phyloP scores from a whole-genome alignment of 768 basidiomycete species.

The Hygrophoropsis aurantiaca region DNA sequence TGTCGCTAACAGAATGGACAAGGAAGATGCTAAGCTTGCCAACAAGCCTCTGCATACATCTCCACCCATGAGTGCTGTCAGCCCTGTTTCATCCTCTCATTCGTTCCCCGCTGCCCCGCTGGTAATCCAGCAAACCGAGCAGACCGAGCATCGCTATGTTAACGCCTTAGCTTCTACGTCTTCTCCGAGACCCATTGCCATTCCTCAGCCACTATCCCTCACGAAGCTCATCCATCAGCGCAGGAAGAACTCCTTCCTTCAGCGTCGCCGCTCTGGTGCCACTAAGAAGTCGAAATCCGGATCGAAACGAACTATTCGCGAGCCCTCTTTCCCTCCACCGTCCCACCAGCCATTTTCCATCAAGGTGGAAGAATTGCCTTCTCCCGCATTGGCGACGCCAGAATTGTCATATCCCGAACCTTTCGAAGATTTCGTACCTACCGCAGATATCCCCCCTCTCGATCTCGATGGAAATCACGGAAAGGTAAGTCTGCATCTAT shows the following conservation, averaged over 20 bases:
- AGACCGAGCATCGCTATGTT: neutral
- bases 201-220: too few relatives aligned
- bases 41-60: neutral
- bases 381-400: constrained; percentile 13
- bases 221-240: constrained; percentile 1
- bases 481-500: constrained; percentile 16
- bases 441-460: constrained; percentile 34
- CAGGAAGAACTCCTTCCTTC: constrained; percentile 9
- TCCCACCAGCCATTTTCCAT: neutral
- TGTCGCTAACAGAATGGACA: constrained; percentile 19
- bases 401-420: constrained; percentile 13
- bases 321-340: neutral
- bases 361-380: constrained; percentile 1
- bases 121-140: too few relatives aligned
- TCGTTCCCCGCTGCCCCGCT: too few relatives aligned
- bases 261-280: constrained; percentile 4
- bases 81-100: neutral
- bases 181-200: neutral
- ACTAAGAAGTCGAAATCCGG: constrained; percentile 7
- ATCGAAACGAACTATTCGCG: neutral
- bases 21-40: constrained; percentile 3
- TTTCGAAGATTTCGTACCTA: constrained; percentile 30
- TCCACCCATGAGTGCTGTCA: too few relatives aligned
- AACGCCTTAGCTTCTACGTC: neutral
- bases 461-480: constrained; percentile 22